Percentiles rank a stretch among this genome's conserved stretches.
These are phyloP conservation scores for Aspergillaceae sp. DNA, from an alignment of 2,329 filamentous ascomycete species.

Conservation along the genomic window DNA sequence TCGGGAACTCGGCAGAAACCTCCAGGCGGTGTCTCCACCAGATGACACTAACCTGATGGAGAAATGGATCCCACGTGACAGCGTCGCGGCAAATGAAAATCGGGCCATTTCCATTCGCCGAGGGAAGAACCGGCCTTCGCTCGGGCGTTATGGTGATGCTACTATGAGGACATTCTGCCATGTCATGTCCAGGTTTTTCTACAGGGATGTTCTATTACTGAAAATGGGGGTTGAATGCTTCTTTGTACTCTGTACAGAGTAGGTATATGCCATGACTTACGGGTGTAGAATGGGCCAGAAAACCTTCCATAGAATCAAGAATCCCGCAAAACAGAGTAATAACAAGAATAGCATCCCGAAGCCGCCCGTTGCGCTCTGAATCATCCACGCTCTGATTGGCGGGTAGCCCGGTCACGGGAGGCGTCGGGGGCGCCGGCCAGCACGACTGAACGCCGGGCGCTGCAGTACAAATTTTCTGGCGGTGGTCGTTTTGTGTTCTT, in stretches of 20 bases:
- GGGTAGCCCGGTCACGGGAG: conserved; percentile 24
- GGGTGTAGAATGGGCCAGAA: no score
- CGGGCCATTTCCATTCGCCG: not conserved
- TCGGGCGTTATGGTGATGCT: not conserved
- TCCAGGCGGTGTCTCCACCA: not conserved
- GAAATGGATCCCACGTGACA: not conserved
- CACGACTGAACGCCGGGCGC: conserved; percentile 5
- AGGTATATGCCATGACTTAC: no score
- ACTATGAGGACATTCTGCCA: conserved; percentile 1
- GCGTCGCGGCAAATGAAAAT: not conserved
- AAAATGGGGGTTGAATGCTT: no score
- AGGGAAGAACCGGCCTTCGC: not conserved
- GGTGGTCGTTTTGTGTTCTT: conserved; percentile 20
- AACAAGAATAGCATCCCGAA: conserved; percentile 17
- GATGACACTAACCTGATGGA: not conserved
- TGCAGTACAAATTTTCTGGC: conserved; percentile 24
- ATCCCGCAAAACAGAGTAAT: conserved; percentile 5
- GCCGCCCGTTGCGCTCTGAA: conserved; percentile 27
- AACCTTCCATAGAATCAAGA: not conserved
- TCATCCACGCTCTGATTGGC: conserved; percentile 30
- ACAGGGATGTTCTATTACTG: no score
- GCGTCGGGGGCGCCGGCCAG: conserved; percentile 16
- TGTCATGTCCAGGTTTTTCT: no score
- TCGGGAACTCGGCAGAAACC: not conserved
- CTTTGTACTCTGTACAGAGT: no score